Base-by-base conservation (phyloP, 2,329 filamentous ascomycete species). In the Hypoxylon rubiginosum region DNA sequence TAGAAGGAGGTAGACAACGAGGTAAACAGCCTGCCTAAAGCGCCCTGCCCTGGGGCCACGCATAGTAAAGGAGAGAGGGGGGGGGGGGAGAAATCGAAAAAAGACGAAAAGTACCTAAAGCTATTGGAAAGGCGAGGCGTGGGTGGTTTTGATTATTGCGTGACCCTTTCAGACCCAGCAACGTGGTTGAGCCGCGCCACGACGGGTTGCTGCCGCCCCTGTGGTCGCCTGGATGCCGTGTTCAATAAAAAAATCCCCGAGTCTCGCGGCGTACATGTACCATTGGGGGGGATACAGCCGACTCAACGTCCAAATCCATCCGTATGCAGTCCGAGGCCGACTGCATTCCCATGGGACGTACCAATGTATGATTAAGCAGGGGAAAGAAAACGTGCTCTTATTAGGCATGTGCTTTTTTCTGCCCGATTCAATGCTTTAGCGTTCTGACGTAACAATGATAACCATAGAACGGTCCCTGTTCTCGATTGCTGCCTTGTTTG, bases 121-220 rank as follows among this genome's bases (percentile, higher is more conserved):
- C 56, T 57, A 63, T 53, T 67, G 17, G 43, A 43, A 17, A 49
- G 48, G 28, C 50, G 46, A 60, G 53, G 49, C 19, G 52, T 59
- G 46, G 58, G 51, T 30, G 36, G 43, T 32, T 43, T 53, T 56
- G 43, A 53, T 63, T 52, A 52, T 64, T 69, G 64, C 56, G 69
- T 69, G 67, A 68, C 67, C 10, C 58, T 59, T 67, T 71, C 59
- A 71, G 62, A 71, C 67, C 69, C 69, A 71, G 69, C 67, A 66
- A 67, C 64, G 67, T 67, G 69, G 69, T 66, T 66, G 64, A 68
- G 67, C 64, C 64, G 62, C 67, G 67, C 64, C 67, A 71, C 67
- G 58, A 66, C 58, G 65, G 65, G 56, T 66, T 68, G 46, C 58
- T 70, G 53, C 64, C 53, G 67, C 64, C 43, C 62, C 48, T 63